Conservation (phyloP, 176 grass and related monocot species). For the Ensete glaucum region DNA sequence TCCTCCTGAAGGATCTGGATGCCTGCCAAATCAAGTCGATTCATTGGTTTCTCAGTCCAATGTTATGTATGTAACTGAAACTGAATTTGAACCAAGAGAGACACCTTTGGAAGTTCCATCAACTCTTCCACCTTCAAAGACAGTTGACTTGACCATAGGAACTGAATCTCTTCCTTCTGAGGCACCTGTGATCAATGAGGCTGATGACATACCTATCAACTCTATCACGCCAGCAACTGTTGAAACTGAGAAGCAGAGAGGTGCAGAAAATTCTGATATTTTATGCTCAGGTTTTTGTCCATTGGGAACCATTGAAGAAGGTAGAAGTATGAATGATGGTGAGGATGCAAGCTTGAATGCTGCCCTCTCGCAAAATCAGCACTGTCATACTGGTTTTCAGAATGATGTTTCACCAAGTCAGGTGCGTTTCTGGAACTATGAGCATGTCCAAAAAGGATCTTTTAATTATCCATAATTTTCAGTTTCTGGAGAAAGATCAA, state of each 20-base stretch:
- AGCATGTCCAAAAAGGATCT: neutral
- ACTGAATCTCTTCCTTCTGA: neutral
- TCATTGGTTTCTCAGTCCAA: neutral
- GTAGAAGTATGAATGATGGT: constrained; percentile 10
- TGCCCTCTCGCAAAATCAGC: constrained; percentile 1
- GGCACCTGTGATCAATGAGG: neutral
- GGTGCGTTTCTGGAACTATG: constrained; percentile 13
- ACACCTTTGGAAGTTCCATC: neutral
- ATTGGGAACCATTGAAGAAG: constrained; percentile 10
- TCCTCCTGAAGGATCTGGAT: neutral
- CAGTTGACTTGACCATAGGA: neutral
- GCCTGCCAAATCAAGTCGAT: neutral
- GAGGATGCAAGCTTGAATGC: constrained; percentile 14
- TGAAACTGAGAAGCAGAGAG: constrained; percentile 19
- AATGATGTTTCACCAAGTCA: constrained; percentile 23
- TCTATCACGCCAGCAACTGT: constrained; percentile 15
- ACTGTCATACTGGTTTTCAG: constrained; percentile 18
- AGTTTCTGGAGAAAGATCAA: neutral
- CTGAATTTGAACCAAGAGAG: neutral
- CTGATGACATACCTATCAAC: constrained; percentile 2
- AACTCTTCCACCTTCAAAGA: neutral
- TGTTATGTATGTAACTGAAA: constrained; percentile 1
- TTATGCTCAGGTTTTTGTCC: neutral
- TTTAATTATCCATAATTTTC: neutral
- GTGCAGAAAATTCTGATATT: constrained; percentile 18